A percentile compares a stretch with the other conserved stretches of the same genome.
Conservation (phyloP, 2,329 filamentous ascomycete genomes). For the Dendryphion nanum region DNA sequence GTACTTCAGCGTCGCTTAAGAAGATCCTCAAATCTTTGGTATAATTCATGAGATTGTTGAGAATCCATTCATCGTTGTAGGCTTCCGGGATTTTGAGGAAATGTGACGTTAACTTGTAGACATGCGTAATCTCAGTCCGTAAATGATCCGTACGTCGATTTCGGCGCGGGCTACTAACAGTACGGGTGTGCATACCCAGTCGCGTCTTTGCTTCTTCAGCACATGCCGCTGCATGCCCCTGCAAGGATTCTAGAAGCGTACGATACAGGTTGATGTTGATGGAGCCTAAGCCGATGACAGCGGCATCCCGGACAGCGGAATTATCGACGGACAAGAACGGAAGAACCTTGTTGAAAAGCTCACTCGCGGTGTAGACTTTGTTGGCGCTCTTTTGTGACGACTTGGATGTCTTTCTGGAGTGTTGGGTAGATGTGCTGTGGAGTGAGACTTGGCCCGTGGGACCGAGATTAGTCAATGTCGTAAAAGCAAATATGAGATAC, state of each 20-base stretch:
- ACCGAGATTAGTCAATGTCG: slow-evolving; percentile 83
- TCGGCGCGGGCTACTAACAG: slow-evolving; percentile 75
- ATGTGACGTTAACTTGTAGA: slow-evolving; percentile 90
- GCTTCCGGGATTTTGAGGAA: slow-evolving; percentile 78
- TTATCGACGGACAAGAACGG: slow-evolving; percentile 80
- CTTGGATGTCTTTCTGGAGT: slow-evolving; percentile 78
- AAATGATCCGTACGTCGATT: slow-evolving; percentile 83
- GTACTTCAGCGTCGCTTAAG: slow-evolving; percentile 89
- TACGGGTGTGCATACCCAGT: slow-evolving; percentile 74
- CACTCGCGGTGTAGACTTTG: slow-evolving; percentile 83
- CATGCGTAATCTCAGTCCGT: slow-evolving; percentile 91
- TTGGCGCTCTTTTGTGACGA: slow-evolving; percentile 65
- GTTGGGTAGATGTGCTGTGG: slow-evolving; percentile 62
- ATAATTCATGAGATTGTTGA: slow-evolving; percentile 84
- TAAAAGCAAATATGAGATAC: slow-evolving; percentile 95
- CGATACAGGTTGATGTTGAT: slow-evolving; percentile 95
- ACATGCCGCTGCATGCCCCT: slow-evolving; percentile 80
- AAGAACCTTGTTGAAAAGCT: slow-evolving; percentile 87
- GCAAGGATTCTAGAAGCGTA: slow-evolving; percentile 83
- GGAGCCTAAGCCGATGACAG: slow-evolving; percentile 86
- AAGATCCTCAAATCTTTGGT: slow-evolving; percentile 92
- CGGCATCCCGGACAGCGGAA: slow-evolving; percentile 79
- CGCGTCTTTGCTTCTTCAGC: slow-evolving; percentile 85
- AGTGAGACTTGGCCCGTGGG: slow-evolving; percentile 55
- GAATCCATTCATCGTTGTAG: slow-evolving; percentile 83